phyloP scores from a whole-genome alignment of 768 basidiomycete genomes.

The Trametopsis cervina region DNA sequence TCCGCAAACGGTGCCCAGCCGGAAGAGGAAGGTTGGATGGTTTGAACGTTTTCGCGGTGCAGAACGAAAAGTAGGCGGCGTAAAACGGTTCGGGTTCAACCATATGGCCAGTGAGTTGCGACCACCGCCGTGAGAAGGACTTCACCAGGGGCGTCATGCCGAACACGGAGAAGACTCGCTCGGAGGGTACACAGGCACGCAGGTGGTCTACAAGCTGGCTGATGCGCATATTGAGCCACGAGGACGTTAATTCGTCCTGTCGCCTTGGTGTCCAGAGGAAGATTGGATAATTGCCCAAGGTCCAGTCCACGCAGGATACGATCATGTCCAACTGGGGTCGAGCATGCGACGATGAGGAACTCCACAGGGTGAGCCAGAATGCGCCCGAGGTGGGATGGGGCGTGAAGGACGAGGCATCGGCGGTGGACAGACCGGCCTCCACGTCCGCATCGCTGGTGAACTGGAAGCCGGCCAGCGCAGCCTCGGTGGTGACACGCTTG shows the following conservation, averaged over 20 bases:
- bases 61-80: constrained; percentile 39
- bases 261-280: constrained; percentile 41
- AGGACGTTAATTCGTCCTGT: constrained; percentile 19
- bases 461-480: constrained; percentile 29
- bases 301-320: constrained; percentile 39
- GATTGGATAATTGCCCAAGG: constrained; percentile 41
- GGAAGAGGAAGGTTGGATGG: constrained; percentile 22
- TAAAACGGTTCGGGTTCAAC: constrained; percentile 42
- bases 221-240: constrained; percentile 31
- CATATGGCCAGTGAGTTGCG: constrained; percentile 31
- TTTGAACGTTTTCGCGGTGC: constrained; percentile 33
- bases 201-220: constrained; percentile 32
- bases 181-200: constrained; percentile 28
- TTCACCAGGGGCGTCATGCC: constrained; percentile 35
- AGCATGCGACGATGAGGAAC: constrained; percentile 23
- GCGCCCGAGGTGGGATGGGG: constrained; percentile 19
- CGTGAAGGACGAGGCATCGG: constrained; percentile 18
- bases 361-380: constrained; percentile 48
- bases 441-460: constrained; percentile 31
- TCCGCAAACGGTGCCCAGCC: constrained; percentile 30
- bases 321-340: constrained; percentile 33
- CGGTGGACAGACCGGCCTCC: constrained; percentile 17
- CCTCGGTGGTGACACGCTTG: constrained; percentile 32
- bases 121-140: constrained; percentile 38
- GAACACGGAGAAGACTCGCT: constrained; percentile 47